Evolutionary conservation across 192 early-diverging fungal species (phyloP).

Genomic region (Phlyctochytrium arcticum): DNA sequence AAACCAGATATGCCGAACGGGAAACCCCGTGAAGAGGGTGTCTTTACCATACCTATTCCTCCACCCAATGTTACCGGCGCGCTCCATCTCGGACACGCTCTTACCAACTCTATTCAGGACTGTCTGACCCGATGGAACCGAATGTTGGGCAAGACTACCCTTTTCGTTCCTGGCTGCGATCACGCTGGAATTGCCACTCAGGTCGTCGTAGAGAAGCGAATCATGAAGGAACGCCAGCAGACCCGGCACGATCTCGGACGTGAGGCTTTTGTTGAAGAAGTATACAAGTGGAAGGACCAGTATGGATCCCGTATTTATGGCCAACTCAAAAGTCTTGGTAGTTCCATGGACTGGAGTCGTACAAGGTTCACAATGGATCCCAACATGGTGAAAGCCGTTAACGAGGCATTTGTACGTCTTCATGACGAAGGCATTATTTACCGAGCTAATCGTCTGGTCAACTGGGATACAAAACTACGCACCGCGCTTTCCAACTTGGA

Average conservation of each 20-base stretch:
- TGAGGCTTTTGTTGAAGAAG: constrained; percentile 79
- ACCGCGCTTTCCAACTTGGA: constrained; percentile 97
- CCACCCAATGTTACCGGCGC: constrained; percentile 99
- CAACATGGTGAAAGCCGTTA: constrained; percentile 74
- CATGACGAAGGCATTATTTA: constrained; percentile 96
- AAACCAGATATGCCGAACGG: constrained; percentile 77
- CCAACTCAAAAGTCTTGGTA: constrained; percentile 86
- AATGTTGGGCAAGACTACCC: constrained; percentile 92
- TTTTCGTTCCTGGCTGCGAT: constrained; percentile 93
- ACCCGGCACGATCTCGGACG: constrained; percentile 94
- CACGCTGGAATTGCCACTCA: constrained; percentile 98
- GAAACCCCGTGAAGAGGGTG: constrained; percentile 66
- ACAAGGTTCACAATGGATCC: constrained; percentile 91
- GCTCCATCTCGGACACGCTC: constrained; percentile 90
- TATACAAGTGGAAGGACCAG: constrained; percentile 95
- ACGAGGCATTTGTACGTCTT: constrained; percentile 90
- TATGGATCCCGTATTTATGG: constrained; percentile 78
- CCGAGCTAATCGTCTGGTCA: constrained; percentile 93
- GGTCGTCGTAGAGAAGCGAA: constrained; percentile 92
- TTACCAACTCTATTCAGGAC: constrained; percentile 95
- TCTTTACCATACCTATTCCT: constrained; percentile 90
- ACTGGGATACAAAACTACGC: constrained; percentile 96
- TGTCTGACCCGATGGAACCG: constrained; percentile 89
- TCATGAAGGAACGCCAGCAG: constrained; percentile 77
- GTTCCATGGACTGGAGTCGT: constrained; percentile 91